Percentiles rank a stretch among this genome's conserved stretches.
These are phyloP conservation scores for Bretziella fagacearum DNA, from an alignment of 2,329 filamentous ascomycete species.

Conservation along the genomic window DNA sequence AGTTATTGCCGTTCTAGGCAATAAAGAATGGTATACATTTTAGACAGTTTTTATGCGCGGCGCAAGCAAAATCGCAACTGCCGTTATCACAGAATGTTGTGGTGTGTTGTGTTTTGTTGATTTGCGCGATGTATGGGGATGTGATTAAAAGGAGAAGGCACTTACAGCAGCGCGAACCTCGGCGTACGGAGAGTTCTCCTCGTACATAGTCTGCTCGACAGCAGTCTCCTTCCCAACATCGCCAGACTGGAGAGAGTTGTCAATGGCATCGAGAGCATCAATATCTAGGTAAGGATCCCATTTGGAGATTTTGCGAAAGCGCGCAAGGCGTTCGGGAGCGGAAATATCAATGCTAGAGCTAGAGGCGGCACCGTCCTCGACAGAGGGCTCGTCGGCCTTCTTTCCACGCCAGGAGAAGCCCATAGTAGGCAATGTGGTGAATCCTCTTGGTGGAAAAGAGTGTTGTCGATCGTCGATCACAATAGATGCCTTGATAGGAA, in stretches of 20 bases:
- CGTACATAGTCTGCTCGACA: slow-evolving; percentile 30
- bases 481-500: slow-evolving; percentile 8
- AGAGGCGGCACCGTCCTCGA: slow-evolving; percentile 1
- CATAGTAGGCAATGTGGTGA: slow-evolving; percentile 6
- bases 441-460: not conserved
- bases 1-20: too few species aligned
- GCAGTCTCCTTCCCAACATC: slow-evolving; percentile 29
- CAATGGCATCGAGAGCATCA: slow-evolving; percentile 34
- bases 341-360: slow-evolving; percentile 6
- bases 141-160: slow-evolving; percentile 17
- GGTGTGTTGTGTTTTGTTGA: too few species aligned
- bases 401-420: slow-evolving; percentile 13
- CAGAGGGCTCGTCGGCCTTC: slow-evolving; percentile 7
- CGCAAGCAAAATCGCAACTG: too few species aligned
- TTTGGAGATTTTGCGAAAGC: slow-evolving; percentile 23
- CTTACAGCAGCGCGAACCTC: slow-evolving; percentile 26
- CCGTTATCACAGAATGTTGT: too few species aligned
- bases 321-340: slow-evolving; percentile 7
- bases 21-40: too few species aligned
- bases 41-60: too few species aligned
- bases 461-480: slow-evolving; percentile 3
- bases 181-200: slow-evolving; percentile 40
- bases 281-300: slow-evolving; percentile 41
- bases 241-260: slow-evolving; percentile 28
- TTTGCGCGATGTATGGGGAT: too few species aligned